phyloP scores from a whole-genome alignment of 2,329 filamentous ascomycete species.

The Myriosclerotinia duriaeana region DNA sequence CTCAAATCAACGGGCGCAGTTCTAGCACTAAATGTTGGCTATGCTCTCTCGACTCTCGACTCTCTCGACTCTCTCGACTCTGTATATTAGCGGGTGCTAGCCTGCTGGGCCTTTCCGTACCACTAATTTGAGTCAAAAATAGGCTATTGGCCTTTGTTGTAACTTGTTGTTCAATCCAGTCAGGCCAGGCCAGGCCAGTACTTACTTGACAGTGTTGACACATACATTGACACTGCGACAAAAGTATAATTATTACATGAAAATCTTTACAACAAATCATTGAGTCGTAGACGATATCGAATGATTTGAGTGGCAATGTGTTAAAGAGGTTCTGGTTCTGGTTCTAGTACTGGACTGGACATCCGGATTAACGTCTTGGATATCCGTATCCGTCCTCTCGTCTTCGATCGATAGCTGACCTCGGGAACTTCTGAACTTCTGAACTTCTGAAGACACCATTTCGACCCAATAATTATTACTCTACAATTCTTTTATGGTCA shows the following conservation, averaged over 20 bases:
- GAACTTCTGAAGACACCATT: neutral
- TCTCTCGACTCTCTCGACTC: no score
- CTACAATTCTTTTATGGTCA: conserved; percentile 1
- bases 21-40: neutral
- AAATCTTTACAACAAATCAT: no score
- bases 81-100: conserved; percentile 16
- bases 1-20: conserved; percentile 3
- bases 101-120: neutral
- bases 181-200: no score
- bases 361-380: neutral
- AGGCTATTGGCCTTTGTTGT: neutral
- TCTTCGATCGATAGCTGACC: neutral
- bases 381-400: neutral
- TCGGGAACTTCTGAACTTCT: no score
- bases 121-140: conserved; percentile 16
- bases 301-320: conserved; percentile 17
- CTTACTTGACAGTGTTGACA: no score
- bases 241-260: no score
- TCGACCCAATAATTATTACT: conserved; percentile 7
- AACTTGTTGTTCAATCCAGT: neutral
- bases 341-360: no score
- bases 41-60: neutral
- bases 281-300: conserved; percentile 2
- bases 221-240: no score
- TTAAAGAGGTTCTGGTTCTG: neutral